Percentiles rank a stretch among this genome's conserved stretches.
Evolutionary conservation across 176 grass and related monocot genomes (phyloP).

Genomic region (Aegilops umbellulata): DNA sequence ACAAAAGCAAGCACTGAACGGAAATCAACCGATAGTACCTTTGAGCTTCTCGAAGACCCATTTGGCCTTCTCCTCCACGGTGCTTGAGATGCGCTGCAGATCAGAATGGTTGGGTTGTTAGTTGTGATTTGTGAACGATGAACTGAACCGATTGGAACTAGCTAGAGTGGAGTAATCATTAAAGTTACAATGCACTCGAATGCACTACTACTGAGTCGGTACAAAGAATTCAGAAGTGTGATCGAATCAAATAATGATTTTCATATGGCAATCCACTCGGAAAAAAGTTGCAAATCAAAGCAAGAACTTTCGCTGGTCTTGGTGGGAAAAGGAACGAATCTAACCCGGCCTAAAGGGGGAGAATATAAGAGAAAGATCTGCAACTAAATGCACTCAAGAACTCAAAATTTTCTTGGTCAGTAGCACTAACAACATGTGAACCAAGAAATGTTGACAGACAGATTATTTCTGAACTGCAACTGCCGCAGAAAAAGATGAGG

Average conservation of each 20-base stretch:
- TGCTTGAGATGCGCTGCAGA: conserved; percentile 76
- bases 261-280: not conserved
- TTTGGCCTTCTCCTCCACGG: conserved; percentile 96
- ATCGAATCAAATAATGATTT: not conserved
- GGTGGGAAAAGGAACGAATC: not conserved
- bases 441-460: not conserved
- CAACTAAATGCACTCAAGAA: not conserved
- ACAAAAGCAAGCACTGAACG: not conserved
- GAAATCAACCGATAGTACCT: conserved; percentile 37
- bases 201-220: not conserved
- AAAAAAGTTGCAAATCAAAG: not conserved
- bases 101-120: conserved; percentile 14
- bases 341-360: not conserved
- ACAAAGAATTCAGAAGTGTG: not conserved
- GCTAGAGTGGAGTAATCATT: not conserved
- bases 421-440: not conserved
- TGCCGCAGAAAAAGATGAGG: not conserved
- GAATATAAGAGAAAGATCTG: not conserved
- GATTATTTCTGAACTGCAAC: not conserved
- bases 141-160: conserved; percentile 6
- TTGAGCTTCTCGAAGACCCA: conserved; percentile 99
- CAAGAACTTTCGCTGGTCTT: not conserved
- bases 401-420: not conserved
- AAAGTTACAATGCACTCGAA: not conserved
- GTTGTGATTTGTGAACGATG: not conserved